Conservation (phyloP, 306 rosid genomes). For the Rubus parviflorus region DNA sequence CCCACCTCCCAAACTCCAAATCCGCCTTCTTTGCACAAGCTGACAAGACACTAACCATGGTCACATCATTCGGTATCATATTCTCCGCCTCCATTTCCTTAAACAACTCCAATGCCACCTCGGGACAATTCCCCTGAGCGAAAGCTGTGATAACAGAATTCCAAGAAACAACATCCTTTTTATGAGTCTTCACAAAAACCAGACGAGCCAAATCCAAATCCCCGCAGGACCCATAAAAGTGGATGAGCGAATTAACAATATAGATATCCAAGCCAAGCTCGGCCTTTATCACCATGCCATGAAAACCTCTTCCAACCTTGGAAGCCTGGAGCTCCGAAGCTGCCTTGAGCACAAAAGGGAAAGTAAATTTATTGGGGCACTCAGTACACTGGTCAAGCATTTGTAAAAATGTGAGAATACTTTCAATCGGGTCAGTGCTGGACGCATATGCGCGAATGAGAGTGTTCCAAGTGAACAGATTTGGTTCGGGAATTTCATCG, state of each 20-base stretch:
- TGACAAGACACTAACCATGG: slow-evolving; percentile 59
- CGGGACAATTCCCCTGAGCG: slow-evolving; percentile 42
- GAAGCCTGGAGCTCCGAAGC: slow-evolving; percentile 55
- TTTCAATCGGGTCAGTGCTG: slow-evolving; percentile 45
- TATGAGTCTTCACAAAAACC: slow-evolving; percentile 41
- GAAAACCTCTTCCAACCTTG: slow-evolving; percentile 44
- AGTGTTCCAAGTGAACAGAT: slow-evolving; percentile 65
- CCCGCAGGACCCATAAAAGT: slow-evolving; percentile 55
- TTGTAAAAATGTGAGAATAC: slow-evolving; percentile 35
- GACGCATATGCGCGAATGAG: slow-evolving; percentile 66
- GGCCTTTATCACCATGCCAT: slow-evolving; percentile 58
- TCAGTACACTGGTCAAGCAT: slow-evolving; percentile 44
- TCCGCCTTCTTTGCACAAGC: slow-evolving; percentile 57
- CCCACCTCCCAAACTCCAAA: slow-evolving; percentile 64
- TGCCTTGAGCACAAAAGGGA: slow-evolving; percentile 60
- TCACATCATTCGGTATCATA: slow-evolving; percentile 55
- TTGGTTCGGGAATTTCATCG: slow-evolving; percentile 58
- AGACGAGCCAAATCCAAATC: slow-evolving; percentile 44
- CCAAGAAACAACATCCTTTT: slow-evolving; percentile 62
- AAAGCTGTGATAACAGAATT: slow-evolving; percentile 57
- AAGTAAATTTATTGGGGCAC: slow-evolving; percentile 53
- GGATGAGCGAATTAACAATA: slow-evolving; percentile 54
- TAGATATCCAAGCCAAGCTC: slow-evolving; percentile 44
- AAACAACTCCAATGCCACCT: slow-evolving; percentile 49
- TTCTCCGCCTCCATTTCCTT: slow-evolving; percentile 46